These are phyloP conservation scores for Oropetium thomaeum DNA, from an alignment of 176 grass and related monocot genomes.

Conservation along the genomic window DNA sequence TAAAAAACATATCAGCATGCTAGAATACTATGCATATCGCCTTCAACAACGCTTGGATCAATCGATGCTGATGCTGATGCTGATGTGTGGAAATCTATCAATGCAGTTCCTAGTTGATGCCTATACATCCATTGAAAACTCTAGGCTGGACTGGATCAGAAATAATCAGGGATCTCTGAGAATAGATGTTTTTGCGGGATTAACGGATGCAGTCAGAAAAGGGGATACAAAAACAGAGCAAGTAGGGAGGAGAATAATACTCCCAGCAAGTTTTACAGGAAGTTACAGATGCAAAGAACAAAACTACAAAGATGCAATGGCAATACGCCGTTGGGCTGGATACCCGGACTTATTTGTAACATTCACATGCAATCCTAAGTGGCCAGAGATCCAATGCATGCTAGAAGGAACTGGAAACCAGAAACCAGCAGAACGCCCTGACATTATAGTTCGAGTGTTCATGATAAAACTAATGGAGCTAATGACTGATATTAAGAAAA, in stretches of 20 bases:
- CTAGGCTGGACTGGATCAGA: neutral
- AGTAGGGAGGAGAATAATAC: neutral
- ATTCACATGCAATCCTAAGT: conserved; percentile 41
- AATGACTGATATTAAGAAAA: neutral
- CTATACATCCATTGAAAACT: neutral
- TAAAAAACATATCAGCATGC: conserved; percentile 14
- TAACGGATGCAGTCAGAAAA: neutral
- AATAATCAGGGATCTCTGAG: neutral
- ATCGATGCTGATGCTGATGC: neutral
- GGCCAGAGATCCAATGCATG: conserved; percentile 11
- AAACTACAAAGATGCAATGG: conserved; percentile 35
- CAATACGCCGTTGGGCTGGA: neutral
- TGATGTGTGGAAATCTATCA: neutral
- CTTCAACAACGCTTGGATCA: neutral
- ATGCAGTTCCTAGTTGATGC: neutral
- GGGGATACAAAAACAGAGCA: neutral
- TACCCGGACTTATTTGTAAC: conserved; percentile 21
- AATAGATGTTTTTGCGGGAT: neutral
- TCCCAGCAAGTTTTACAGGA: conserved; percentile 6
- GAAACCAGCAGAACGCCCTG: conserved; percentile 10
- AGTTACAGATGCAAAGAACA: conserved; percentile 6
- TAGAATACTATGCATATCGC: conserved; percentile 24
- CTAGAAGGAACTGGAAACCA: neutral
- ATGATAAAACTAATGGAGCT: conserved; percentile 21
- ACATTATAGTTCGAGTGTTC: conserved; percentile 30